phyloP scores from a whole-genome alignment of 495 filamentous ascomycete genomes.

The Xylaria sp. region DNA sequence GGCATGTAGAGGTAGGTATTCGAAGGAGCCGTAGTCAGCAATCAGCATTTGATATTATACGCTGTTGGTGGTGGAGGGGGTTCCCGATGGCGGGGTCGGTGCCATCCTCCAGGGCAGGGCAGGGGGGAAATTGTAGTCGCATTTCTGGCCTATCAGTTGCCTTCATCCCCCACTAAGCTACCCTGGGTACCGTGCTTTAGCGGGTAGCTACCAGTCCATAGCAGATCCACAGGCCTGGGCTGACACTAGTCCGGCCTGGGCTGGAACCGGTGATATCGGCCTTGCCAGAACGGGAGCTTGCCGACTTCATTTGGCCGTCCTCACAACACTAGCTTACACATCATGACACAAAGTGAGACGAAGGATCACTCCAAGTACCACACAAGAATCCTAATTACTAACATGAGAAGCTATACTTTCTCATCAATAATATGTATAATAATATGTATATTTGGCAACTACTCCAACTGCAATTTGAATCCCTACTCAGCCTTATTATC shows the following conservation, averaged over 20 bases:
- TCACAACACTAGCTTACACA: background rate
- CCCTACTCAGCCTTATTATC: background rate
- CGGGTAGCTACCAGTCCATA: background rate
- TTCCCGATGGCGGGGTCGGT: constrained; percentile 24
- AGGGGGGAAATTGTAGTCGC: constrained; percentile 1
- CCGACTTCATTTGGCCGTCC: constrained; percentile 1
- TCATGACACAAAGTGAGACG: constrained; percentile 7
- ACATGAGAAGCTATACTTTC: background rate
- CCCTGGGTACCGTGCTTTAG: background rate
- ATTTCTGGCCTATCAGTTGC: constrained; percentile 12
- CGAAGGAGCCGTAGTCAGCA: constrained; percentile 23
- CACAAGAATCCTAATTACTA: background rate
- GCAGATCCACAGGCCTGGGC: background rate
- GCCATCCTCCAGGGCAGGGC: background rate
- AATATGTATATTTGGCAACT: background rate
- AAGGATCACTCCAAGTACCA: background rate
- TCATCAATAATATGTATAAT: background rate
- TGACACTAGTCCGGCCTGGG: background rate
- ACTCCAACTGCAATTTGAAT: background rate
- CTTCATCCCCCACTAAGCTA: background rate
- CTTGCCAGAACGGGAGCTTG: constrained; percentile 25
- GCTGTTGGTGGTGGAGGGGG: constrained; percentile 8
- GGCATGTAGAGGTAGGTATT: no score
- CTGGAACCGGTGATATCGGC: constrained; percentile 21
- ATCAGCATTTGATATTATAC: constrained; percentile 23